Evolutionary conservation across 2,329 filamentous ascomycete species (phyloP), one percentile per base, ranked within the genome.

Genomic region (Penicillium sp.): DNA sequence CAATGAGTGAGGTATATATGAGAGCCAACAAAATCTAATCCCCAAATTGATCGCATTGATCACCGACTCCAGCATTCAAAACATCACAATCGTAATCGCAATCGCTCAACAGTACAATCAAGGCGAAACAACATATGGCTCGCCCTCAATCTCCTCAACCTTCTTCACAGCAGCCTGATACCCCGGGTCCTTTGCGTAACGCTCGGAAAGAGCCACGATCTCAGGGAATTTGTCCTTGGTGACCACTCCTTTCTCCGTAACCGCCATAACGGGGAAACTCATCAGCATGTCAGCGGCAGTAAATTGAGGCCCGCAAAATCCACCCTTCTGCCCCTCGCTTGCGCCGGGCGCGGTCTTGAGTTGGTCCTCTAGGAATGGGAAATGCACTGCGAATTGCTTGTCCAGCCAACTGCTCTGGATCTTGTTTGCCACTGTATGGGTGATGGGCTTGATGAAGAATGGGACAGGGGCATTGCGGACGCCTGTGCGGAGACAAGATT

Each of bases 371-470:
- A 80, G 63, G 61, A 79, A 79, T 5, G 67, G 63, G 52, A 77
- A 73, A 46, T 79, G 72, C 5, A 68, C 66, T 11, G 71, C 65
- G 16, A 78, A 63, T 42, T 78, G 77, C 20, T 69, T 71, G 5
- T 65, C 61, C 16, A 79, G 61, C 60, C 73, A 79, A 4, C 64
- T 63, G 5, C 70, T 62, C 45, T 77, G 70, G 18, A 79, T 67
- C 51, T 71, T 71, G 35, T 70, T 68, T 7, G 81, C 81, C 20
- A 89, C 79, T 5, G 76, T 71, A 5, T 73, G 72, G 14, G 84
- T 84, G 59, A 90, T 77, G 2, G 85, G 85, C 61, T 55, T 59
- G 49, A 59, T 26, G 75, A 89, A 88, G 77, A 89, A 89, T 0
- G 86, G 86, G 0, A 86, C 79, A 0, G 82, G 78, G 0, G 81